A percentile compares a stretch with the other conserved stretches of the same genome.
Conservation (phyloP, 768 basidiomycete genomes). For the Mycena leptocephala region DNA sequence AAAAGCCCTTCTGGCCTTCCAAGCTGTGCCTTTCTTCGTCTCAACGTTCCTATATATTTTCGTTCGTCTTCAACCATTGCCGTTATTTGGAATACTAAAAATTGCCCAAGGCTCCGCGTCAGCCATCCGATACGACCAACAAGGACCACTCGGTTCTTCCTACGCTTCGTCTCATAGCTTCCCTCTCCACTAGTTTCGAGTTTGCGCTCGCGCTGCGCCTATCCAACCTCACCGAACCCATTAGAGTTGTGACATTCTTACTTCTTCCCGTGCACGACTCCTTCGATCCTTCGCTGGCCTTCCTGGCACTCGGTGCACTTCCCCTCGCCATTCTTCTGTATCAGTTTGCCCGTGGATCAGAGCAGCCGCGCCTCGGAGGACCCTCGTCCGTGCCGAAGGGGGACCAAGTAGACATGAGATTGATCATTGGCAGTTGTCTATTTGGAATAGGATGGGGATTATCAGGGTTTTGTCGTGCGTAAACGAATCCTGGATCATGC, state of each 20-base stretch:
- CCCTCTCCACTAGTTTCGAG: constrained; percentile 59
- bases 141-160: not conserved
- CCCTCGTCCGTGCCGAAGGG: constrained; percentile 59
- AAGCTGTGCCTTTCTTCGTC: constrained; percentile 56
- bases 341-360: constrained; percentile 55
- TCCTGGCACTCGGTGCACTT: constrained; percentile 69
- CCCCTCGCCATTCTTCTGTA: constrained; percentile 64
- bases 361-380: constrained; percentile 61
- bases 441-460: constrained; percentile 79
- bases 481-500: not conserved
- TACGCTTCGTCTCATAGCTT: constrained; percentile 57
- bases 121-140: constrained; percentile 5
- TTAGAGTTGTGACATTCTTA: constrained; percentile 68
- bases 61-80: constrained; percentile 46
- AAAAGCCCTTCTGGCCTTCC: constrained; percentile 55
- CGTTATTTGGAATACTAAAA: constrained; percentile 13
- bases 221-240: constrained; percentile 67
- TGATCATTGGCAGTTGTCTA: constrained; percentile 67
- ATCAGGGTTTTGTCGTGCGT: constrained; percentile 75
- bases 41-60: constrained; percentile 47
- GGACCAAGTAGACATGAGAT: constrained; percentile 59
- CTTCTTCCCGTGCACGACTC: constrained; percentile 63
- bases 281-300: constrained; percentile 73
- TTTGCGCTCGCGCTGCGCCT: constrained; percentile 71
- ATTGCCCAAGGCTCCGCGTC: constrained; percentile 20